Evolutionary conservation across 306 rosid genomes (phyloP), one percentile per base, ranked within the genome.

Genomic region (Albizia julibrissin): DNA sequence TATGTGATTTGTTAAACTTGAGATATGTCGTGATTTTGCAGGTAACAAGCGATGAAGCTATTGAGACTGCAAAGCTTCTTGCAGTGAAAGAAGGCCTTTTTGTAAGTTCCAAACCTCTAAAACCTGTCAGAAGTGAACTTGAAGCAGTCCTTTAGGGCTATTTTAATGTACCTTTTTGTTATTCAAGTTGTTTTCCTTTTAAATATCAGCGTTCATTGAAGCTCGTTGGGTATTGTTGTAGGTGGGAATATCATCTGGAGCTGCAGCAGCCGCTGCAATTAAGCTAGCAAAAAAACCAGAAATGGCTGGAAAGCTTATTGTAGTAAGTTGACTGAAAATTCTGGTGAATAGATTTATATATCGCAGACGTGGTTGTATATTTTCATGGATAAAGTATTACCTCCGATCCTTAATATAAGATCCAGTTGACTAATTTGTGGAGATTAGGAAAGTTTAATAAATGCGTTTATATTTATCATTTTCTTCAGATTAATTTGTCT

Each of bases 181-280:
- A 58, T 14, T 14, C 16, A 33, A 13, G 47, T 14, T 66, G 40
- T 6, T 37, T 37, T 37, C 40, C 40, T 37, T 37, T 37, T 6
- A 37, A 37, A 37, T 37, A 6, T 58, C 34, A 10, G 19, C 5
- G 19, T 77, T 66, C 22, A 47, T 74, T 49, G 71, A 49, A 50
- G 50, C 67, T 77, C 52, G 72, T 67, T 68, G 75, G 75, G 33
- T 72, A 54, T 80, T 74, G 52, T 77, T 83, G 67, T 76, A 92
- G 97, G 97, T 90, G 78, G 94, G 97, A 80, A 89, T 92, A 79
- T 90, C 97, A 64, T 89, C 92, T 43, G 97, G 94, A 71, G 97
- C 94, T 69, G 94, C 94, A 2, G 88, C 97, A 0, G 94, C 94
- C 0, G 94, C 94, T 40, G 97, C 94, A 16, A 76, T 92, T 65